Conservation (phyloP, 2,329 filamentous ascomycete species). For the Grosmannia huntii region DNA sequence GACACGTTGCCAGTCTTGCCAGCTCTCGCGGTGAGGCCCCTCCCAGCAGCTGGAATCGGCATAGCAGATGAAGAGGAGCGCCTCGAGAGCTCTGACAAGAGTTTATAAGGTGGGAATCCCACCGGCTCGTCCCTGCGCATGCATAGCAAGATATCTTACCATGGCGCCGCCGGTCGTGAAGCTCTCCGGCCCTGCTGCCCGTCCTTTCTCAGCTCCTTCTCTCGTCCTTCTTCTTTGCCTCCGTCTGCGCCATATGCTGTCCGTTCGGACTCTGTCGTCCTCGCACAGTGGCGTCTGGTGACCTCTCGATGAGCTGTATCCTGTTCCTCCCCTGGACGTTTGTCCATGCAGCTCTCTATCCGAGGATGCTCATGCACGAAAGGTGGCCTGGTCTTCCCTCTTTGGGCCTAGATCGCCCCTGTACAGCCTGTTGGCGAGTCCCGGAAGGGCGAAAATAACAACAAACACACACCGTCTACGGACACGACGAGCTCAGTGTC, state of each 20-base stretch:
- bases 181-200: not conserved
- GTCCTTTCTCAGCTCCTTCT: not conserved
- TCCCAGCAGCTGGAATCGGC: not conserved
- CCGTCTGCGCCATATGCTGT: not conserved
- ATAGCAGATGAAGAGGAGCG: not conserved
- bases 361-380: not conserved
- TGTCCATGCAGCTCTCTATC: not conserved
- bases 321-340: not conserved
- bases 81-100: not conserved
- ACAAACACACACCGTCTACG: not conserved
- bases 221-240: not conserved
- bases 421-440: not conserved
- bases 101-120: not conserved
- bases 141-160: no score
- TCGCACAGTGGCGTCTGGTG: not conserved
- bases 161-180: not conserved
- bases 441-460: not conserved
- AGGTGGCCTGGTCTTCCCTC: not conserved
- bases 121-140: not conserved
- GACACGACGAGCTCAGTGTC: not conserved
- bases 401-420: not conserved
- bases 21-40: no score
- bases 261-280: no score
- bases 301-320: not conserved
- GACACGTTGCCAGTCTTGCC: not conserved